Base-by-base conservation (phyloP, 2,329 filamentous ascomycete genomes). In the Diaporthe velutina region DNA sequence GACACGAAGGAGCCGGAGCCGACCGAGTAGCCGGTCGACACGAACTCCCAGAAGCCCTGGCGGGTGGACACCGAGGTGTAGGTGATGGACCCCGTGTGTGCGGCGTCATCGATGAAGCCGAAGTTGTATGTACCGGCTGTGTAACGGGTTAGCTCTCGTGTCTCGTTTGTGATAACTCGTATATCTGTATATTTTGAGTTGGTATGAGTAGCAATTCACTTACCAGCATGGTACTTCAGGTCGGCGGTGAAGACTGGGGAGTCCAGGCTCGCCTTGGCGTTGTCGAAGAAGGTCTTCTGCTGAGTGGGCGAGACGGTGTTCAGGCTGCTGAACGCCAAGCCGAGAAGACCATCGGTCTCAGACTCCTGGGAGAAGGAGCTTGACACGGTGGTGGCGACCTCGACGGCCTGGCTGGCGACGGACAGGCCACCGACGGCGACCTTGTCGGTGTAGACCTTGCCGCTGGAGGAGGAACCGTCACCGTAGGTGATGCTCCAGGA, bases 11-110 rank as follows among this genome's bases (percentile, higher is more conserved):
- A 76, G 42, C 82, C 82, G 22, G 77, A 80, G 75, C 81, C 83
- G 67, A 84, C 81, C 52, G 74, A 52, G 52, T 82, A 83, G 71
- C 78, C 81, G n/a, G 82, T 81, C 8, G 79, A 77, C 22, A 35
- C 80, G 84, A 93, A 92, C 52, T 86, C 83, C 92, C 92, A 94
- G 85, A 89, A 93, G 15, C 92, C 92, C 19, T 90, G 80, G 66
- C 84, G 85, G 77, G 78, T 86, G 81, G 90, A 84, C 72, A 91
- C 88, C 48, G 85, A 77, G 64, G 87, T 83, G 82, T 91, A 93
- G 77, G 85, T 85, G 78, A 93, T 88, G 57, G 82, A 76, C 60
- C 90, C 90, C 4, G 85, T 90, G 84, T 90, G 91, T 78, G 90
- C 76, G 80, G 83, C 81, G 60, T 79, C 80, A 83, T 92, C 90